Evolutionary conservation across 495 filamentous ascomycete species (phyloP).

Genomic region (Neurospora tetraspora): DNA sequence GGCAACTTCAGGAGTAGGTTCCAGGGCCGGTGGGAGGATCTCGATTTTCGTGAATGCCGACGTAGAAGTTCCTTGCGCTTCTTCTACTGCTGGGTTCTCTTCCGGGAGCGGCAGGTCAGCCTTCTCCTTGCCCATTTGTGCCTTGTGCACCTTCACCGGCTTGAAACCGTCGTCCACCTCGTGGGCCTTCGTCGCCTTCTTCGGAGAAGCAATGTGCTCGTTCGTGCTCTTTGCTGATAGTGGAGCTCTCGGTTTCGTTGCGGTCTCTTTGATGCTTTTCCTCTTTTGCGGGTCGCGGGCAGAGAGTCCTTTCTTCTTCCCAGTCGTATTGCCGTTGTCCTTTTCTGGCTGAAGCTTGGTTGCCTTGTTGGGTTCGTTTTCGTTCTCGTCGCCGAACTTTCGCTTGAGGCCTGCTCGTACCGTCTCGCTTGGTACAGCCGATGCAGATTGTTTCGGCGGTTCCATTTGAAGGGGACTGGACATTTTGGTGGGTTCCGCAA

Average conservation of each 20-base stretch:
- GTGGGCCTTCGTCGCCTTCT: constrained; percentile 22
- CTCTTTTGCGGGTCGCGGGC: constrained; percentile 8
- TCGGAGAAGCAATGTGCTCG: constrained; percentile 32
- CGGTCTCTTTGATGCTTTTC: constrained; percentile 26
- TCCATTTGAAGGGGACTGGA: background rate
- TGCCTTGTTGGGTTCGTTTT: background rate
- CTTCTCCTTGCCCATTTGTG: constrained; percentile 2
- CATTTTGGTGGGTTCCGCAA: background rate
- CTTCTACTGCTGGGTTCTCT: constrained; percentile 8
- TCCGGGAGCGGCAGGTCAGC: background rate
- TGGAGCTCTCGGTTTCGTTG: constrained; percentile 24
- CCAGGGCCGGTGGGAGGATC: constrained; percentile 13
- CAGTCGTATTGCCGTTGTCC: constrained; percentile 11
- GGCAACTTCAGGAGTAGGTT: constrained; percentile 6
- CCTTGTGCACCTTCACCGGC: constrained; percentile 12
- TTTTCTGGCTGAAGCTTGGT: constrained; percentile 18
- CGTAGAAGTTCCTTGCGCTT: background rate
- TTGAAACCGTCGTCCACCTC: constrained; percentile 9
- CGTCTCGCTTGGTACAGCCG: background rate
- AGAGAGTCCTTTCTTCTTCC: constrained; percentile 5
- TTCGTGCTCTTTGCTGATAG: constrained; percentile 38
- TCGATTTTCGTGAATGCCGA: constrained; percentile 10
- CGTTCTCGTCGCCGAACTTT: constrained; percentile 27
- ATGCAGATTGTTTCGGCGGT: background rate
- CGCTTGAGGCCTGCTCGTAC: constrained; percentile 22